Evolutionary conservation across 2,329 filamentous ascomycete species (phyloP), one percentile per base, ranked within the genome.

Genomic region (Boeremia lycopersici): DNA sequence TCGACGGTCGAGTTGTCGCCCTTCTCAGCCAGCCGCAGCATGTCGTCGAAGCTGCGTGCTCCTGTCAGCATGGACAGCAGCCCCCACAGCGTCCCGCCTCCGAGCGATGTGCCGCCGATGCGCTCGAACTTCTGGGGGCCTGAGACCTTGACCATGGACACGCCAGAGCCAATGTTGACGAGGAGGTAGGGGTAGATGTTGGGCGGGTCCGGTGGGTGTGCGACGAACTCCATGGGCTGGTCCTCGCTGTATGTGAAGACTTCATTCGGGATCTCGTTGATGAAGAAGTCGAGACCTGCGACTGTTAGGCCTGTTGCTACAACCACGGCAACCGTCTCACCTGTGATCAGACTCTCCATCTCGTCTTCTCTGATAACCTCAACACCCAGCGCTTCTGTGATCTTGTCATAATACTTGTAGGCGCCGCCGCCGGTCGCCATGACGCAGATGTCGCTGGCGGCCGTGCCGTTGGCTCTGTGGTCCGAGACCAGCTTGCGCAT

Each of bases 271-370:
- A 99, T 98, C 74, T 98, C 93, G 62, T 91, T 96, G 71, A 98
- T 98, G 81, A 99, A 98, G 79, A 98, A 99, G 74, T 99, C 95
- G 38, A 99, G 86, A 11, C 93, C 92, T 91, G 65, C 29, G 11
- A 8, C 15, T 13, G 43, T 51, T 7, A 44, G 39, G 15, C 3
- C 15, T 8, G 17, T 17, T 4, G 4, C 12, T 11, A 38, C 11
- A 23, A 13, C 15, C 6, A 11, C 23, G 15, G 15, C 23, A 15
- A 10, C 19, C 7, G 34, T 62, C 80, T 61, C 75, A 92, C 90
- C 92, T 69, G 95, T 95, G 61, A 99, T 99, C 54, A 99, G 79
- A 72, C 95, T 99, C 75, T 96, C 92, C 95, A 99, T 99, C 78
- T 99, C 95, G 70, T 99, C 95, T 76, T 98, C 95, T 38, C 92